These are phyloP conservation scores for Ophiostoma piceae DNA, from an alignment of 2,329 filamentous ascomycete species.

Conservation along the genomic window DNA sequence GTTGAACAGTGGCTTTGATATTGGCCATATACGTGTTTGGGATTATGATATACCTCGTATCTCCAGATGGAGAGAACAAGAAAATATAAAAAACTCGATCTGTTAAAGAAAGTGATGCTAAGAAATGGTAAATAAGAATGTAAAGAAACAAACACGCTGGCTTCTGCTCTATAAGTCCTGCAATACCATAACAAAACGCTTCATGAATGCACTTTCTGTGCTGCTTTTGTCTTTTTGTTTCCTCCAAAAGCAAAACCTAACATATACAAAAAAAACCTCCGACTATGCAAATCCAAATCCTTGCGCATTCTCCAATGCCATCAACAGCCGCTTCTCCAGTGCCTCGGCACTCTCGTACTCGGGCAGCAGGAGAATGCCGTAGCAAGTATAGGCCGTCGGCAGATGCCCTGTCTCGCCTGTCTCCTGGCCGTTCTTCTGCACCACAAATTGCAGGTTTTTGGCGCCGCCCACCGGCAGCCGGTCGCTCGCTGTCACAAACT, in stretches of 20 bases:
- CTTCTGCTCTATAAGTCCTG: neutral
- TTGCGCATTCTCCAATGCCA: slow-evolving; percentile 81
- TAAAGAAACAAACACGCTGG: neutral
- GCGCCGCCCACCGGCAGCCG: slow-evolving; percentile 83
- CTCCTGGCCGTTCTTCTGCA: slow-evolving; percentile 70
- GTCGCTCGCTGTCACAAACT: slow-evolving; percentile 93
- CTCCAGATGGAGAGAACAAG: slow-evolving; percentile 8
- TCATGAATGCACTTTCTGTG: neutral
- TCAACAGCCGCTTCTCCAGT: slow-evolving; percentile 66
- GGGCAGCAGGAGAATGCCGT: slow-evolving; percentile 79
- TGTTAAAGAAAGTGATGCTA: neutral
- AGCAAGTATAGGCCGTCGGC: slow-evolving; percentile 89
- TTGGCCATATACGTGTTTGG: neutral
- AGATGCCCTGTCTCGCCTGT: slow-evolving; percentile 52
- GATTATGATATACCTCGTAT: slow-evolving; percentile 4
- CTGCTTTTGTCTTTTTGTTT: neutral
- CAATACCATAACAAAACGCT: slow-evolving; percentile 8
- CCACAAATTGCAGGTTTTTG: slow-evolving; percentile 72
- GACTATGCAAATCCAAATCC: slow-evolving; percentile 82
- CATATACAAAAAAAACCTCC: neutral
- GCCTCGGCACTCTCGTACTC: slow-evolving; percentile 69
- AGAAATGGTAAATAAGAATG: slow-evolving; percentile 12
- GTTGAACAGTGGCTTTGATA: neutral
- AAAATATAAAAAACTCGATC: neutral
- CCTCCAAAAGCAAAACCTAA: neutral